Conservation (phyloP, 345 rosid species). For the Populus deltoides region DNA sequence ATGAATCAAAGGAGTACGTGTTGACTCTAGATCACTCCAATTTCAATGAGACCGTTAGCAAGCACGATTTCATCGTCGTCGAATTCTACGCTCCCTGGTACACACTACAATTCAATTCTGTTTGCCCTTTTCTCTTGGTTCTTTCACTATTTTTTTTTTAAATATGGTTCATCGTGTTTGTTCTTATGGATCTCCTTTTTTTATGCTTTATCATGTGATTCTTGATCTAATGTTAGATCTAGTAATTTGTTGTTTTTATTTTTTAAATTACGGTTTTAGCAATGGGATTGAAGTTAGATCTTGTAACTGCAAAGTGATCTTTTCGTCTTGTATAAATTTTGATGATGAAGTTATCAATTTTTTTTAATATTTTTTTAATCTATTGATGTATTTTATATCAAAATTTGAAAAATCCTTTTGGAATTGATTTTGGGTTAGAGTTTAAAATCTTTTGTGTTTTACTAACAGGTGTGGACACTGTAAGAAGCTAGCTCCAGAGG, state of each 20-base stretch:
- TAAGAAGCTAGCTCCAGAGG: conserved; percentile 93
- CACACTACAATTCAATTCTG: background rate
- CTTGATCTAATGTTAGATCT: background rate
- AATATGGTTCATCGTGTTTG: background rate
- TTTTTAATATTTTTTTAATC: background rate
- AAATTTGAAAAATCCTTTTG: background rate
- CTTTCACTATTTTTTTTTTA: background rate
- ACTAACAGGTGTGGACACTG: conserved; percentile 92
- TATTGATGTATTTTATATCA: background rate
- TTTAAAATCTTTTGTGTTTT: background rate
- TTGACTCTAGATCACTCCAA: conserved; percentile 82
- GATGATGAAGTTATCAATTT: background rate
- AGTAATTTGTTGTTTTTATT: background rate
- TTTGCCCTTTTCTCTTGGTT: background rate
- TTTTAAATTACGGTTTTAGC: background rate
- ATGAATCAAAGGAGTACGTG: conserved; percentile 67
- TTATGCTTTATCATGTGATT: background rate
- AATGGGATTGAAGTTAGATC: background rate
- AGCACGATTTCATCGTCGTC: conserved; percentile 83
- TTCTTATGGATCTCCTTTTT: background rate
- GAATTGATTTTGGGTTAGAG: background rate
- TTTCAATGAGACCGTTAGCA: conserved; percentile 70
- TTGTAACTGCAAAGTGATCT: background rate
- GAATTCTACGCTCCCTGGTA: conserved; percentile 99
- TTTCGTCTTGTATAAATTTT: background rate